Conservation (phyloP, 805 yeast genomes). For the Monosporozyma unispora region DNA sequence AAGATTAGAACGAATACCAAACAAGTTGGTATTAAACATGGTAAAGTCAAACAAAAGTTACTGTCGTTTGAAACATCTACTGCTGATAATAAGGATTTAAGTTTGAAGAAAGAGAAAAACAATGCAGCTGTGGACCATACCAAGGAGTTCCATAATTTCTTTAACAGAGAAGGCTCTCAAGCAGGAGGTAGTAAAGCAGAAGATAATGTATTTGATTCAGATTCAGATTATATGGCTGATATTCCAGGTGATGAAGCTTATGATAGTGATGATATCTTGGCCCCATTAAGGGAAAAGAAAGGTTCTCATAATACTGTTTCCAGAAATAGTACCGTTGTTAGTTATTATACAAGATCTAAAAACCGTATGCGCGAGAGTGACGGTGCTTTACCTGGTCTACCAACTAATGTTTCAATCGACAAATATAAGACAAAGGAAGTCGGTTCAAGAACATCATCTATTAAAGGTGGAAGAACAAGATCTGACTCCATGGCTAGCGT, state of each 20-base stretch:
- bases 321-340: constrained; percentile 25
- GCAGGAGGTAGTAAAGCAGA: constrained; percentile 9
- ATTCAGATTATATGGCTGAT: constrained; percentile 20
- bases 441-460: neutral
- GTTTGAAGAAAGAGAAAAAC: constrained; percentile 1
- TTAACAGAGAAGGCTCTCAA: constrained; percentile 15
- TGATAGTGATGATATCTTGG: constrained; percentile 28
- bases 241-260: constrained; percentile 33
- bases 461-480: neutral
- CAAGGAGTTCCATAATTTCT: constrained; percentile 25
- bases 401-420: constrained; percentile 14
- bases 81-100: constrained; percentile 12
- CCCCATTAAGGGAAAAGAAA: constrained; percentile 23
- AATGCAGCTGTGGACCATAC: constrained; percentile 23
- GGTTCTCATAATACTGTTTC: constrained; percentile 5
- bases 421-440: constrained; percentile 9
- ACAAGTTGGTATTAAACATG: constrained; percentile 32
- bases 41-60: constrained; percentile 29
- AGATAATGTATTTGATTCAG: neutral
- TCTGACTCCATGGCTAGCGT: constrained; percentile 6
- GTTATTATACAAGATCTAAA: constrained; percentile 28
- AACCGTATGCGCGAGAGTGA: constrained; percentile 16
- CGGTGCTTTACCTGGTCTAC: constrained; percentile 7
- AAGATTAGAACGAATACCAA: constrained; percentile 28
- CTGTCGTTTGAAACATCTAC: constrained; percentile 27